Evolutionary conservation across 2,329 filamentous ascomycete species (phyloP).

Genomic region (Phoma sp.): DNA sequence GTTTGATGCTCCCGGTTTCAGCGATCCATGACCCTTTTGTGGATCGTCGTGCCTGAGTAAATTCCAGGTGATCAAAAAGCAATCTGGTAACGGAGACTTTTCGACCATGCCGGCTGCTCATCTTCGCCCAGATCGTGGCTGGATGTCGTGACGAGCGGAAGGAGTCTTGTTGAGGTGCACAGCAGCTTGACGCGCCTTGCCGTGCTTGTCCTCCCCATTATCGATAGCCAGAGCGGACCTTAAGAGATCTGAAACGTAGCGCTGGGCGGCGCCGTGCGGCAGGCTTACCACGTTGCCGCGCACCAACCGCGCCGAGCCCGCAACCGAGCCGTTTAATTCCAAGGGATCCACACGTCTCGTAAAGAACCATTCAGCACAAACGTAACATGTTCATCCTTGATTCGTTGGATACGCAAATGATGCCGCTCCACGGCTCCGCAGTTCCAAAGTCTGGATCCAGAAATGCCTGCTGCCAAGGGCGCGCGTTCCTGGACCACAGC

Average conservation of each 20-base stretch:
- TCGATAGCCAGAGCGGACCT: slow-evolving; percentile 15
- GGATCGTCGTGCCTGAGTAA: slow-evolving; percentile 1
- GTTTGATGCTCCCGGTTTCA: slow-evolving; percentile 13
- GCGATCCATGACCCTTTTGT: slow-evolving; percentile 11
- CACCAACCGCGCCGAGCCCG: slow-evolving; percentile 17
- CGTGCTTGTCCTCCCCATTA: slow-evolving; percentile 12
- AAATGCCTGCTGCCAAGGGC: slow-evolving; percentile 6
- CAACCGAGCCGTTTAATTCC: slow-evolving; percentile 15
- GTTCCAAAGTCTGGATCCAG: slow-evolving; percentile 16
- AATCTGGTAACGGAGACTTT: not conserved
- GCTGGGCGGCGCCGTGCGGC: slow-evolving; percentile 1
- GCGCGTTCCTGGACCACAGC: slow-evolving; percentile 11
- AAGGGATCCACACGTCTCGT: slow-evolving; percentile 4
- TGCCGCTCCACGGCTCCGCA: slow-evolving; percentile 15
- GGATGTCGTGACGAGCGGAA: slow-evolving; percentile 6
- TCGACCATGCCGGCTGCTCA: not conserved
- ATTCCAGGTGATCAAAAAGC: not conserved
- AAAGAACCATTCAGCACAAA: slow-evolving; percentile 13
- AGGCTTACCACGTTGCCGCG: slow-evolving; percentile 18
- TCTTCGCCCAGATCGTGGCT: not conserved
- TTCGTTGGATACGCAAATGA: slow-evolving; percentile 11
- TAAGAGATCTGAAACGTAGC: slow-evolving; percentile 11
- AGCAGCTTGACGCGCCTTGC: slow-evolving; percentile 13
- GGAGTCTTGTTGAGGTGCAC: slow-evolving; percentile 15
- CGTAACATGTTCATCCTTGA: slow-evolving; percentile 12